Conservation (phyloP, 768 basidiomycete species). For the Coprinellus micaceus region DNA sequence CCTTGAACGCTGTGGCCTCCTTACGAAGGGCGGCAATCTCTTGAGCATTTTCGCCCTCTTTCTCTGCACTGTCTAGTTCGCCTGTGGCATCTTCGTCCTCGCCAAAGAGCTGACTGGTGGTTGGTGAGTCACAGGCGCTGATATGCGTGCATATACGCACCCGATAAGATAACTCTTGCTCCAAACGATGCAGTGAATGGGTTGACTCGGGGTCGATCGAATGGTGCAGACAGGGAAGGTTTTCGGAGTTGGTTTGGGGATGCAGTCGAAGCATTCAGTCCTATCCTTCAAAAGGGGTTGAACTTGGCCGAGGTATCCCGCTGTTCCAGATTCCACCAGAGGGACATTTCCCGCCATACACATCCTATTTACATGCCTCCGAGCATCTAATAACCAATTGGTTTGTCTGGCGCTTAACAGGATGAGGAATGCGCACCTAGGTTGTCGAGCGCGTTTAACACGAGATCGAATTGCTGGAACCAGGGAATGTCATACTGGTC, state of each 20-base stretch:
- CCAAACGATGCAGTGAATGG: conserved; percentile 99
- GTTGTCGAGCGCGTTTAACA: conserved; percentile 95
- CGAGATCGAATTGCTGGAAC: conserved; percentile 88
- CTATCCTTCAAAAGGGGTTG: conserved; percentile 89
- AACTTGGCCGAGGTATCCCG: conserved; percentile 95
- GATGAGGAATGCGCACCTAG: conserved; percentile 61
- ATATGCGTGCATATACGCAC: conserved; percentile 40
- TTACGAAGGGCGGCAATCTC: conserved; percentile 89
- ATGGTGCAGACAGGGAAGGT: conserved; percentile 98
- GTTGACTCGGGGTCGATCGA: conserved; percentile 92
- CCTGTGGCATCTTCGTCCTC: conserved; percentile 80
- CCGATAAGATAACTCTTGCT: conserved; percentile 94
- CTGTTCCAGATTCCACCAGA: conserved; percentile 93
- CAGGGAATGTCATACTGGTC: conserved; percentile 83
- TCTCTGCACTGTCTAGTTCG: conserved; percentile 90
- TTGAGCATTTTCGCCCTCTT: conserved; percentile 88
- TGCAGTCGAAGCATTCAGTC: conserved; percentile 95
- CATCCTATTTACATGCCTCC: conserved; percentile 95
- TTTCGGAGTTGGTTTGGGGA: conserved; percentile 89
- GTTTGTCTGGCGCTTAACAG: too few species aligned
- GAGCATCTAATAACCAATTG: conserved; percentile 60
- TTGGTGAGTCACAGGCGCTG: conserved; percentile 2
- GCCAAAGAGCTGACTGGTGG: conserved; percentile 87
- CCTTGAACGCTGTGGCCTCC: conserved; percentile 84
- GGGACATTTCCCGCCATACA: conserved; percentile 91